A percentile compares a stretch with the other conserved stretches of the same genome.
Conservation (phyloP, 2,329 filamentous ascomycete species). For the Tolypocladium inflatum region DNA sequence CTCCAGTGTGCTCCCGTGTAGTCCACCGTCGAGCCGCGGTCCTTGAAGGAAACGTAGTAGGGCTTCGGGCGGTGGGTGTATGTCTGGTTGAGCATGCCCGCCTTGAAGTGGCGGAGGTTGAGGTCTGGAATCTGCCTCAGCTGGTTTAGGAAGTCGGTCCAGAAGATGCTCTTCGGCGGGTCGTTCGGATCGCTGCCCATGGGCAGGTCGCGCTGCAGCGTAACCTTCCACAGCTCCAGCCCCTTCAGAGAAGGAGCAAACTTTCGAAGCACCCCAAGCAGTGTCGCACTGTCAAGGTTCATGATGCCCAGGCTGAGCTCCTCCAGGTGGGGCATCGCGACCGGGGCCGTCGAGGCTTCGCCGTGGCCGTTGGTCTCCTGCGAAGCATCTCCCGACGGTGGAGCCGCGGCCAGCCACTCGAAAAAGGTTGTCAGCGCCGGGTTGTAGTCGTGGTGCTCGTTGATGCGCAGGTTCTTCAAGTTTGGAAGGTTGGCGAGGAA, state of each 20-base stretch:
- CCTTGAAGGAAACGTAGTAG: slow-evolving; percentile 8
- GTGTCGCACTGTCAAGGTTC: slow-evolving; percentile 12
- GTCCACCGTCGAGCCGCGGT: slow-evolving; percentile 1
- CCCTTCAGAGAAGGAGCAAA: slow-evolving; percentile 32
- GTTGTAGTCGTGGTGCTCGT: slow-evolving; percentile 5
- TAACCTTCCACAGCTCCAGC: slow-evolving; percentile 37
- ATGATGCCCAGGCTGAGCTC: slow-evolving; percentile 34
- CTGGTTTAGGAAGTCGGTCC: slow-evolving; percentile 26
- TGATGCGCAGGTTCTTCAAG: slow-evolving; percentile 33
- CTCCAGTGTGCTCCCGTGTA: slow-evolving; percentile 26
- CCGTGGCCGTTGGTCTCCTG: background rate
- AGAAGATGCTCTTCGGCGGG: slow-evolving; percentile 19
- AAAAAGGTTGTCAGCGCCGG: background rate
- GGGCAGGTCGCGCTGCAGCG: slow-evolving; percentile 10
- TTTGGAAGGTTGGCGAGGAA: slow-evolving; percentile 22
- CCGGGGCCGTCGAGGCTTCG: slow-evolving; percentile 8
- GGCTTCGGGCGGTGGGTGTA: slow-evolving; percentile 8
- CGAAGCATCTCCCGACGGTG: background rate
- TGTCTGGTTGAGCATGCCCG: slow-evolving; percentile 18
- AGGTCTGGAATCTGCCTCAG: slow-evolving; percentile 21
- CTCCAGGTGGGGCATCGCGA: slow-evolving; percentile 24
- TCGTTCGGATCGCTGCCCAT: background rate
- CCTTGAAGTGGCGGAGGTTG: slow-evolving; percentile 21
- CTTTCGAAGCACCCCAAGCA: slow-evolving; percentile 28
- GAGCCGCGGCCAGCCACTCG: slow-evolving; percentile 6